phyloP scores from a whole-genome alignment of 306 rosid genomes.

The Notholithocarpus densiflorus region DNA sequence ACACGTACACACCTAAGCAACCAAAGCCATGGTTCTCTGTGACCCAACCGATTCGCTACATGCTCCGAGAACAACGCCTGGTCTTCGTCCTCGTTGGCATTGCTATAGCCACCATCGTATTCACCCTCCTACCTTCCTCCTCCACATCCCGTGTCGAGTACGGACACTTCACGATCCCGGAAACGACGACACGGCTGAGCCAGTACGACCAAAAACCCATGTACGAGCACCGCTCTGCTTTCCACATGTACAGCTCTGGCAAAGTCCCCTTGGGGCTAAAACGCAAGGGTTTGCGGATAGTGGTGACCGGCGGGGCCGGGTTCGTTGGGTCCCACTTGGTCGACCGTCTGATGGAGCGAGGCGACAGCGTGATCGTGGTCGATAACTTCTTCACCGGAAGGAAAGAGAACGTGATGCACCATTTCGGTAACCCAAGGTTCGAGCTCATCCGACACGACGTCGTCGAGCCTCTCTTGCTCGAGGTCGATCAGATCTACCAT shows the following conservation, averaged over 20 bases:
- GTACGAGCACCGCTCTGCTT: slow-evolving; percentile 30
- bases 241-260: slow-evolving; percentile 44
- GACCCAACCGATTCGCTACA: slow-evolving; percentile 68
- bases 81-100: slow-evolving; percentile 74
- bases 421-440: slow-evolving; percentile 82
- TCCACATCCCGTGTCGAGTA: slow-evolving; percentile 26
- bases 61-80: slow-evolving; percentile 87
- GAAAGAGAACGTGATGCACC: slow-evolving; percentile 93
- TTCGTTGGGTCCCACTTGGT: slow-evolving; percentile 93
- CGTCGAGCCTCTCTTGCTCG: slow-evolving; percentile 85
- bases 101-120: slow-evolving; percentile 58
- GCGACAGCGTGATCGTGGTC: slow-evolving; percentile 89
- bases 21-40: slow-evolving; percentile 67
- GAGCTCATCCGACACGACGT: slow-evolving; percentile 96
- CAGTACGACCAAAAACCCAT: slow-evolving; percentile 12
- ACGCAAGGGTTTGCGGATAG: slow-evolving; percentile 83
- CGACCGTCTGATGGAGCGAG: slow-evolving; percentile 86
- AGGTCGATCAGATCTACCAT: slow-evolving; percentile 98
- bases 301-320: slow-evolving; percentile 93
- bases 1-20: slow-evolving; percentile 67
- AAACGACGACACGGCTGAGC: slow-evolving; percentile 21
- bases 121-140: slow-evolving; percentile 50
- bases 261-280: slow-evolving; percentile 79
- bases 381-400: slow-evolving; percentile 93
- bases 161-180: slow-evolving; percentile 27